Base-by-base conservation (phyloP, 2,329 filamentous ascomycete species). In the Neofusicoccum kwambonambiense region DNA sequence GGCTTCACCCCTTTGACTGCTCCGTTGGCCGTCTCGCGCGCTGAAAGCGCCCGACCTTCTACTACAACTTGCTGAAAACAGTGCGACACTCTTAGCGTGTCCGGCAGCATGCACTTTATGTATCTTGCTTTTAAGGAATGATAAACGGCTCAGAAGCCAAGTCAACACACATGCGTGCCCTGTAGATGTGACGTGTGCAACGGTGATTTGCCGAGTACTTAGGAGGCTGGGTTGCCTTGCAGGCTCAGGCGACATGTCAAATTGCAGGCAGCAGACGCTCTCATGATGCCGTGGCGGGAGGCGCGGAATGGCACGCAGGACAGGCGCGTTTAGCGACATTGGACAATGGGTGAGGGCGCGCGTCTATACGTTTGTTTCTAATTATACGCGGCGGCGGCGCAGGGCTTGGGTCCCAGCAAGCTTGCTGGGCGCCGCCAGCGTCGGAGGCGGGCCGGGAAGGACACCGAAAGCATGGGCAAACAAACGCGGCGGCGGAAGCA, bases 81-180 rank as follows among this genome's bases (percentile, higher is more conserved):
- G 42, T 47, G 56, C 42, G 56, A 47, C 27, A 7, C 41, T 41
- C 31, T 12, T 37, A 22, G 34, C 56, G 41, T 60, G 56, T 37
- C 27, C 15, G 13, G 39, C 41, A 35, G 13, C 3, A 34, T 51
- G 58, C 47, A 41, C 35, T 62, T 35, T 34, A 51, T 51, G 58
- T 62, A 62, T 31, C 51, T 50, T 62, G 58, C 58, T 62, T 51
- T 62, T 61, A 22, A 62, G 44, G 58, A 62, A 62, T 51, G 44
- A 62, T 51, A 50, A 50, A 39, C n/a, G 58, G 58, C 58, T 37
- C 42, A 60, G 34, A 60, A 47, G 42, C 56, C 42, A 37, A 19
- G n/a, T 60, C 27, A 34, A 60, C 47, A 37, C n/a, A 47, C 17
- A 45, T 35, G 56, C 41, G 56, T 47, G 42, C 42, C 22, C 27